Evolutionary conservation across 495 filamentous ascomycete genomes (phyloP), one percentile per base, ranked within the genome.

Genomic region (Podospora anserina): DNA sequence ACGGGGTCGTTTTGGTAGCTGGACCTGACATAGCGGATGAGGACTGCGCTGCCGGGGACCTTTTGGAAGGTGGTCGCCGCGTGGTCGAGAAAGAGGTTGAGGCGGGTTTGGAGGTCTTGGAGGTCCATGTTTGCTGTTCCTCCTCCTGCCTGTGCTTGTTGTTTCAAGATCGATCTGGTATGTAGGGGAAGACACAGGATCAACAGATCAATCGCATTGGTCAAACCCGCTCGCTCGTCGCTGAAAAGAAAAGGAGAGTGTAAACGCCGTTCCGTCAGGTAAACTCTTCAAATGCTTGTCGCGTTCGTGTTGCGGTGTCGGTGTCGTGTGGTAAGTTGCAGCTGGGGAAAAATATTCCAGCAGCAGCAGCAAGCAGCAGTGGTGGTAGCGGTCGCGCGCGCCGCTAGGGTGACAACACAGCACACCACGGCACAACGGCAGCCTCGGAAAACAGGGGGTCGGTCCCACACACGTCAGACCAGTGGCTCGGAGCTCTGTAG

Each of bases 1-100:
- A 98, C 86, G 15, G 95, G 95, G 67, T 99, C 95, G 78, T 99
- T 90, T 81, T 98, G 95, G 81, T 99, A 98, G 75, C 93, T 97
- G 49, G 92, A 95, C 77, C 91, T 91, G 70, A 99, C 90, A 75
- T 99, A 99, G 67, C 95, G 91, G 65, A 97, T 87, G 72, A 97
- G 84, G 71, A 99, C 97, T 23, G 95, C 91, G 20, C 93, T 97
- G 58, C 95, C 95, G 55, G 95, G 95, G 63, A 99, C 82, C 72
- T 90, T 91, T 68, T 97, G 92, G 78, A 99, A 97, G 63, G 88
- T 80, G 66, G 85, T 79, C 23, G 88, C 85, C 66, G 92, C 83
- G 76, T 89, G 84, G 64, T 88, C 81, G 32, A 92, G 79, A 74
- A 88, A 88, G 69, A 86, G 82, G 70, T 87, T 83, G 70, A 94